These are phyloP conservation scores for Claviceps pazoutovae DNA, from an alignment of 2,329 filamentous ascomycete genomes.

Conservation along the genomic window DNA sequence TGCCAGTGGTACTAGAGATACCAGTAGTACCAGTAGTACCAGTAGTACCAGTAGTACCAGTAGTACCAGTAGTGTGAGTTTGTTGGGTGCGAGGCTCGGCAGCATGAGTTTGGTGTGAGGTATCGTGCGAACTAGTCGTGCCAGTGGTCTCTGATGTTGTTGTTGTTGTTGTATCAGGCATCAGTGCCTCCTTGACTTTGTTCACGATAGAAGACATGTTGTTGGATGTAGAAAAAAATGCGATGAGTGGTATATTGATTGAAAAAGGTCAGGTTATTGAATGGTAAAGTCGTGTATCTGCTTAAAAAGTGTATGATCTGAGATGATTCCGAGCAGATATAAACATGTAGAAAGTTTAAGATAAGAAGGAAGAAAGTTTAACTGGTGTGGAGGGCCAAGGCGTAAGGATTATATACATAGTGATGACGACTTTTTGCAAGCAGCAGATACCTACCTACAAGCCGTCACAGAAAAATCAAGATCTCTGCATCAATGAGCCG, in stretches of 20 bases:
- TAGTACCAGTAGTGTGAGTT: constrained; percentile 19
- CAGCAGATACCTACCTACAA: background rate
- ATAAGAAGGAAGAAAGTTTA: background rate
- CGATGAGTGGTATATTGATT: constrained; percentile 2
- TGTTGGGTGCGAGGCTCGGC: constrained; percentile 37
- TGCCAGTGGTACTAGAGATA: constrained; percentile 4
- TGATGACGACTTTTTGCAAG: background rate
- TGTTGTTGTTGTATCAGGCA: constrained; percentile 23
- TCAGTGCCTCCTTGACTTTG: constrained; percentile 44
- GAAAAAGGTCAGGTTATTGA: too few species aligned
- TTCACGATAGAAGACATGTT: constrained; percentile 44
- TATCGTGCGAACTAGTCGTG: constrained; percentile 1
- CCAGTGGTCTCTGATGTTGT: constrained; percentile 7
- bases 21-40: too few species aligned
- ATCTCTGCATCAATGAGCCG: background rate
- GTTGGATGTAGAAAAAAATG: constrained; percentile 2
- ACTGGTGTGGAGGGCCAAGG: background rate
- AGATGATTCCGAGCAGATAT: background rate
- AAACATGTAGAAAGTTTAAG: background rate
- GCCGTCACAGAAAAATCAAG: background rate
- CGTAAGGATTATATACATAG: constrained; percentile 4
- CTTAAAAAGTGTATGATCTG: background rate
- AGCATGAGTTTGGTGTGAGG: constrained; percentile 23
- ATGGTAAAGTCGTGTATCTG: too few species aligned
- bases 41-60: too few species aligned